Evolutionary conservation across 164 flowering plant species (phyloP).

Genomic region (Sedum album): DNA sequence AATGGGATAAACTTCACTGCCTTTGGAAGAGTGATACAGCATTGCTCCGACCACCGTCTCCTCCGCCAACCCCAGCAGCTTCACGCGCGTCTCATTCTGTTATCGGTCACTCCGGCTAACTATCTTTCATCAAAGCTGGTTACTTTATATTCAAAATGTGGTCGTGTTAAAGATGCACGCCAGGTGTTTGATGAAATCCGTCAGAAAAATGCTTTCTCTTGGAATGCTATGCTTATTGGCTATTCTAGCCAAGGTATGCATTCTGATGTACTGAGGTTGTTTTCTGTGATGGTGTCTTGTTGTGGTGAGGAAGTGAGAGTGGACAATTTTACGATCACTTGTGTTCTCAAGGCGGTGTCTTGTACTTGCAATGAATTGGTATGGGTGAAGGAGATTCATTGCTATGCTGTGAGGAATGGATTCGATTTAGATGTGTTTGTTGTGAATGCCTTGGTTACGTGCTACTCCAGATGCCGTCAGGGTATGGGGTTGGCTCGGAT

Average conservation of each 20-base stretch:
- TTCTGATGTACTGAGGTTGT: constrained; percentile 27
- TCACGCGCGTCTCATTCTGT: constrained; percentile 49
- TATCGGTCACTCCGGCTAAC: constrained; percentile 37
- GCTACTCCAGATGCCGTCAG: constrained; percentile 35
- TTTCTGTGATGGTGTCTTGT: constrained; percentile 19
- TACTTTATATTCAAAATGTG: constrained; percentile 38
- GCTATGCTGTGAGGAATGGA: constrained; percentile 44
- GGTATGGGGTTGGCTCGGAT: constrained; percentile 40
- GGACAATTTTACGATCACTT: constrained; percentile 36
- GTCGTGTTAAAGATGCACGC: too few relatives aligned
- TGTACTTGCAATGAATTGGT: constrained; percentile 15
- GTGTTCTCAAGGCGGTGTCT: constrained; percentile 55
- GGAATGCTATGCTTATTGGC: constrained; percentile 56
- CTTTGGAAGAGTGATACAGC: constrained; percentile 43
- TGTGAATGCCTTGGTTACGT: constrained; percentile 54
- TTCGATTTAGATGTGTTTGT: constrained; percentile 46
- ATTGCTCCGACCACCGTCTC: constrained; percentile 14
- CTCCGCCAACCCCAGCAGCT: constrained; percentile 22
- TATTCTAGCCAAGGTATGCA: constrained; percentile 27
- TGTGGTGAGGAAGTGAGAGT: constrained; percentile 11
- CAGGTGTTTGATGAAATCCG: too few relatives aligned
- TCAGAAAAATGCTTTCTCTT: too few relatives aligned
- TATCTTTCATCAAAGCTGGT: constrained; percentile 64
- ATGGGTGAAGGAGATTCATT: constrained; percentile 41
- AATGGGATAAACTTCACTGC: constrained; percentile 26